Evolutionary conservation across 2,329 filamentous ascomycete species (phyloP).

Genomic region (Calonectria henricotiae): DNA sequence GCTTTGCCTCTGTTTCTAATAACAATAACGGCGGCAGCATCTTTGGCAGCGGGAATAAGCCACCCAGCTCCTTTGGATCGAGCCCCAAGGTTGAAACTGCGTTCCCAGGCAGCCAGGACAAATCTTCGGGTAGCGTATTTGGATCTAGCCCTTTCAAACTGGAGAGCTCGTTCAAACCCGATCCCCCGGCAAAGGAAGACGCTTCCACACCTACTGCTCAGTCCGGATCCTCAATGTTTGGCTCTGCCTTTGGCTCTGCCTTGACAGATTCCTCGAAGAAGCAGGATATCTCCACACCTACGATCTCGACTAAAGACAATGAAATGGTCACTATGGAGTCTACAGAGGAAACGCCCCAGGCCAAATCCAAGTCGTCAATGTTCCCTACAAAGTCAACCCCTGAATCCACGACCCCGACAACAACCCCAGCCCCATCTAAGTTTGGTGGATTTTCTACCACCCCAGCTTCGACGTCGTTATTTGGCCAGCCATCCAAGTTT

Average conservation of each 20-base stretch:
- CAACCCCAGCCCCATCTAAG: slow-evolving; percentile 67
- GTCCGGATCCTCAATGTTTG: slow-evolving; percentile 71
- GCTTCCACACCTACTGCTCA: slow-evolving; percentile 65
- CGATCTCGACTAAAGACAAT: slow-evolving; percentile 64
- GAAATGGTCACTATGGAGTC: slow-evolving; percentile 66
- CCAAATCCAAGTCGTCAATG: slow-evolving; percentile 57
- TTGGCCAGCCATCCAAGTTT: slow-evolving; percentile 56
- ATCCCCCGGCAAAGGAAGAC: slow-evolving; percentile 75
- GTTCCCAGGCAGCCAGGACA: slow-evolving; percentile 52
- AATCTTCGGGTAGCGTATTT: slow-evolving; percentile 59
- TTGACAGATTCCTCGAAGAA: slow-evolving; percentile 67
- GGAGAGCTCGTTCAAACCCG: slow-evolving; percentile 77
- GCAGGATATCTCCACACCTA: slow-evolving; percentile 53
- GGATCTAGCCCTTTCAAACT: slow-evolving; percentile 77
- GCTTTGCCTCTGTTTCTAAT: slow-evolving; percentile 68
- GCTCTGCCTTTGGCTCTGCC: slow-evolving; percentile 73
- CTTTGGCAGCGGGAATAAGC: slow-evolving; percentile 60
- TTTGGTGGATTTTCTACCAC: slow-evolving; percentile 61
- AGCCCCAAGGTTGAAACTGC: slow-evolving; percentile 49
- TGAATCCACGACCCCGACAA: slow-evolving; percentile 67
- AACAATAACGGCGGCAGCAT: slow-evolving; percentile 57
- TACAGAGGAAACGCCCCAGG: slow-evolving; percentile 57
- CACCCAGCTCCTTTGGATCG: slow-evolving; percentile 53
- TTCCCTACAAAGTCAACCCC: slow-evolving; percentile 50
- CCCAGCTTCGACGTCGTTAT: slow-evolving; percentile 55